These are phyloP conservation scores for Collybiopsis confluens DNA, from an alignment of 768 basidiomycete species.

Conservation along the genomic window DNA sequence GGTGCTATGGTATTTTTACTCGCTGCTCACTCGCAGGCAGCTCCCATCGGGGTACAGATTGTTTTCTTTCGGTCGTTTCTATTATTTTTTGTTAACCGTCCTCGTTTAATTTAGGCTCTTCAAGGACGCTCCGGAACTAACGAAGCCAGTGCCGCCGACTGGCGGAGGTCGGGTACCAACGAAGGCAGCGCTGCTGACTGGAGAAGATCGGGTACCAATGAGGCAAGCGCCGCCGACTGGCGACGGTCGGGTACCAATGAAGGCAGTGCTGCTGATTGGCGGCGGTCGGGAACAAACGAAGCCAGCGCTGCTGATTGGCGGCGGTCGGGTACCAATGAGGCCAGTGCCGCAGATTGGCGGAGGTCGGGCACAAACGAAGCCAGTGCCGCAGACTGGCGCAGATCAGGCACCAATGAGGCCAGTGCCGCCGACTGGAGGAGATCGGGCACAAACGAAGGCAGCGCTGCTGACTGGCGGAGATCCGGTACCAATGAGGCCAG, in stretches of 20 bases:
- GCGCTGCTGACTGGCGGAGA: not conserved
- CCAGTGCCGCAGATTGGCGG: slow-evolving; percentile 1
- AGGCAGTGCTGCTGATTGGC: not conserved
- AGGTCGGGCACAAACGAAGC: not conserved
- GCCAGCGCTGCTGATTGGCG: not conserved
- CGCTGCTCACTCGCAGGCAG: not conserved
- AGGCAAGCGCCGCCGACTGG: slow-evolving; percentile 2
- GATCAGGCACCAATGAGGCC: not conserved
- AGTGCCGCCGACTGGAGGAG: not conserved
- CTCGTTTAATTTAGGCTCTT: not conserved
- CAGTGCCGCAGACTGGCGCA: not conserved
- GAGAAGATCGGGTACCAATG: not conserved
- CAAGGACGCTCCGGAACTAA: not conserved
- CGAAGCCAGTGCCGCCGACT: not conserved
- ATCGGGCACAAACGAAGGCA: not conserved
- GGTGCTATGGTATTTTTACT: not conserved
- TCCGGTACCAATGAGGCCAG: too few relatives aligned
- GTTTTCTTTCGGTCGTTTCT: not conserved
- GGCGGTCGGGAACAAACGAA: not conserved
- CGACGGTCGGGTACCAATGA: not conserved
- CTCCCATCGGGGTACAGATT: not conserved
- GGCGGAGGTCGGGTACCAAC: not conserved
- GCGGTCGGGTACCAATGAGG: not conserved
- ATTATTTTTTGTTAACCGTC: not conserved
- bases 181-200: not conserved